These are phyloP conservation scores for Vitis riparia DNA, from an alignment of 164 flowering plant genomes.

Conservation along the genomic window DNA sequence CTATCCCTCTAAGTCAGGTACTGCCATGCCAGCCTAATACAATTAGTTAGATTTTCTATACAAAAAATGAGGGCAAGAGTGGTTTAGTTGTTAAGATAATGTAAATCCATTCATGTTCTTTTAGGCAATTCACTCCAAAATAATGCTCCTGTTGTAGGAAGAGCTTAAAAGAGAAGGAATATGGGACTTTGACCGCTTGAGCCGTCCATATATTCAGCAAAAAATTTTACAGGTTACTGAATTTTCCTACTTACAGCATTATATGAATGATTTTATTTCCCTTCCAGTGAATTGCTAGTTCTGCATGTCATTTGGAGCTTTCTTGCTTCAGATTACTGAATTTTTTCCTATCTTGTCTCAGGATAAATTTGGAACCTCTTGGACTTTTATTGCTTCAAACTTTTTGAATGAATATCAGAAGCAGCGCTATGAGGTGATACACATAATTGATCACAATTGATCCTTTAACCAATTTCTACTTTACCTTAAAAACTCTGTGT, in stretches of 20 bases:
- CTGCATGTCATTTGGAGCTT: not conserved
- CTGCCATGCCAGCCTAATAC: not conserved
- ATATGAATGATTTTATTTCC: not conserved
- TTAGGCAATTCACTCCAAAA: not conserved
- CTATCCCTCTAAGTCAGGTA: constrained; percentile 95
- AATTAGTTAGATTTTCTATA: not conserved
- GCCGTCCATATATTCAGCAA: constrained; percentile 68
- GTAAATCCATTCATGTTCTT: not conserved
- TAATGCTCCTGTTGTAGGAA: constrained; percentile 52
- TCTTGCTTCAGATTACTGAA: not conserved
- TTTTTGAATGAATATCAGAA: constrained; percentile 77
- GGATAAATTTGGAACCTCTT: constrained; percentile 85
- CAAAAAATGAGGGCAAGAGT: not conserved
- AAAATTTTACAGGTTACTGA: constrained; percentile 60
- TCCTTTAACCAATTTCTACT: not conserved
- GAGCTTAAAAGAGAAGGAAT: constrained; percentile 93
- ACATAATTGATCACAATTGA: not conserved
- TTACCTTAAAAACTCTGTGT: not conserved
- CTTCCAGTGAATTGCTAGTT: not conserved
- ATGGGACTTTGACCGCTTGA: constrained; percentile 88
- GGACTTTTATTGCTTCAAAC: constrained; percentile 72
- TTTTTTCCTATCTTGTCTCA: constrained; percentile 32
- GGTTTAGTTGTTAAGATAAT: not conserved
- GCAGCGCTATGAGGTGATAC: constrained; percentile 70
- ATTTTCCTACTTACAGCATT: not conserved